Percentiles rank a stretch among this genome's conserved stretches.
These are phyloP conservation scores for Discostella stelligera DNA, from an alignment of 352 stramenopile genomes.

Conservation along the genomic window DNA sequence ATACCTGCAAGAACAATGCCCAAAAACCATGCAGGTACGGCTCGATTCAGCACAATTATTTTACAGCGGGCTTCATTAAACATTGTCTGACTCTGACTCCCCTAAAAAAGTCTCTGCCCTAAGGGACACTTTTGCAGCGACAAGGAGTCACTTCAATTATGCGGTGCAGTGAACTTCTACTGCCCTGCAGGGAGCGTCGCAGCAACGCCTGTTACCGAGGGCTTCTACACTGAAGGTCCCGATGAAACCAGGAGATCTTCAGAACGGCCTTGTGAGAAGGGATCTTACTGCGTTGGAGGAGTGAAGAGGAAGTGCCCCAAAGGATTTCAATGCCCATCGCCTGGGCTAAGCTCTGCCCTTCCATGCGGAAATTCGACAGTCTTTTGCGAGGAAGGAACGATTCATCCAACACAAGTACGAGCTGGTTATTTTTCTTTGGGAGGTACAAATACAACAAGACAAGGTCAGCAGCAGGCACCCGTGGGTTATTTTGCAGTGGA, in stretches of 20 bases:
- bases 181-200: conserved; percentile 28
- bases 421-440: conserved; percentile 41
- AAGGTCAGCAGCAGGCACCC: conserved; percentile 14
- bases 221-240: conserved; percentile 25
- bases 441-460: conserved; percentile 21
- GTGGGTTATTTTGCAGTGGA: conserved; percentile 28
- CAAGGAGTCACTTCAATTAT: conserved; percentile 27
- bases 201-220: conserved; percentile 23
- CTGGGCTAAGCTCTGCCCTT: conserved; percentile 21
- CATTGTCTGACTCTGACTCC: background rate
- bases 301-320: conserved; percentile 11
- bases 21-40: conserved; percentile 25
- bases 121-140: conserved; percentile 30
- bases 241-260: conserved; percentile 20
- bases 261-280: conserved; percentile 21
- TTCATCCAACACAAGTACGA: conserved; percentile 15
- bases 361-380: conserved; percentile 28
- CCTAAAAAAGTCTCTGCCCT: conserved; percentile 12
- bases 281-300: conserved; percentile 27
- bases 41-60: background rate
- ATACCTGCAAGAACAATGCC: conserved; percentile 41
- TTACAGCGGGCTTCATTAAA: too few relatives aligned
- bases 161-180: conserved; percentile 28
- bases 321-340: conserved; percentile 31
- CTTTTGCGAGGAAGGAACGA: conserved; percentile 36